Base-by-base conservation (phyloP, 495 filamentous ascomycete genomes). In the Physcia stellaris region DNA sequence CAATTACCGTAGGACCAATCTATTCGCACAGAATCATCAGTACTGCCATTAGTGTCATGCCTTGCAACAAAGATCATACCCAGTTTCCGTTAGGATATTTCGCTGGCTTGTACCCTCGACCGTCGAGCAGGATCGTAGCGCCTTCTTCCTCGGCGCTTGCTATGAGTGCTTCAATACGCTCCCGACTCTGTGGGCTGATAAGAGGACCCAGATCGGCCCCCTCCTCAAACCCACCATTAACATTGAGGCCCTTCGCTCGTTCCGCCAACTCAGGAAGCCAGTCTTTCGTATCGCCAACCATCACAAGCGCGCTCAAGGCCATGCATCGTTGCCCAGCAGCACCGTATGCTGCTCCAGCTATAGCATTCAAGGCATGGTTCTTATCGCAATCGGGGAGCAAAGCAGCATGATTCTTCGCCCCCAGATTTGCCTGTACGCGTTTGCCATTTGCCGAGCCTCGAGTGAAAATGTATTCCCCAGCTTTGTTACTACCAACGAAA, bases 21-120 rank as follows among this genome's bases (percentile, higher is more conserved):
- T 80, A 37, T 6, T 32, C n/a, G n/a, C n/a, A n/a, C n/a, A n/a
- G n/a, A n/a, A n/a, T n/a, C n/a, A n/a, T n/a, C n/a, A n/a, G n/a
- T n/a, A n/a, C n/a, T n/a, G n/a, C n/a, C n/a, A n/a, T n/a, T n/a
- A n/a, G n/a, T n/a, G n/a, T n/a, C n/a, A n/a, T n/a, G n/a, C n/a
- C n/a, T n/a, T n/a, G n/a, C n/a, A n/a, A n/a, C n/a, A n/a, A n/a
- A n/a, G n/a, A n/a, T n/a, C 68, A 61, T 55, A 94, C 71, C 72
- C 84, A 98, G 67, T 96, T 96, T 46, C 90, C 90, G 56, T 94
- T 82, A 42, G 90, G 87, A 62, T 98, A 96, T 56, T 94, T 94
- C 50, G 68, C 68, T 0, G 86, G 86, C 60, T 80, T 86, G 65
- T 71, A 82, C 36, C 84, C 86, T 32, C 92, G 71, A 31, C 90